Base-by-base conservation (phyloP, 1,284 basidiomycete species). In the Puccinia hordei region DNA sequence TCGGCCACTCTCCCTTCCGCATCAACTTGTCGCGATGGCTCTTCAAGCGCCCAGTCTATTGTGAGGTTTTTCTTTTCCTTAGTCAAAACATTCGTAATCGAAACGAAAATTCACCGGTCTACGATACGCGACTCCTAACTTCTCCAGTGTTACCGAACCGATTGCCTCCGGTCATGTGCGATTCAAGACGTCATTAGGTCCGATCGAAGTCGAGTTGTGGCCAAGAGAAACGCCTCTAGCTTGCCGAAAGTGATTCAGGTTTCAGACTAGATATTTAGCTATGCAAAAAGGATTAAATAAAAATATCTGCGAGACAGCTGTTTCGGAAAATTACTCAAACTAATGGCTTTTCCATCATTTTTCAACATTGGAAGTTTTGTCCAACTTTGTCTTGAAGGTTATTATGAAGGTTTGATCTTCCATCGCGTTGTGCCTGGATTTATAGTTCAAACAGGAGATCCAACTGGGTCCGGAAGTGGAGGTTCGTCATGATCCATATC, bases 401-500 rank as follows among this genome's bases (percentile, higher is more conserved):
- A 97, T 86, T 99, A 98, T 86, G 96, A 99, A 83, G 92, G 92
- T 57, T 91, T 93, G 74, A 92, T 95, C 81, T 98, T 97, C 84
- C 95, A 98, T 86, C 90, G 96, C 17, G 88, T 95, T 69, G 91
- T 95, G 3, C 92, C 94, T 1, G 89, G 90, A 41, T 98, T 98
- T 85, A 90, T 97, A 71, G 91, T 97, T 1, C 96, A 98, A 85
- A 94, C 94, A 0, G 96, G 96, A n/a, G 96, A 98, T 85, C 91
- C 90, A 80, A 95, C 94, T 0, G 94, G 94, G 0, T 95, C 93
- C 0, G 96, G 96, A 0, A 90, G 87, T 4, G 95, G 95, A 3
- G 95, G 95, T 71, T 53, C 19, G 68, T 53, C 17, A 22, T 12
- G 71, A 19, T 19, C 10, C 22, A 30, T 46, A 12, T 33, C n/a